Conservation (phyloP, 2,329 filamentous ascomycete genomes). For the Talaromyces islandicus region DNA sequence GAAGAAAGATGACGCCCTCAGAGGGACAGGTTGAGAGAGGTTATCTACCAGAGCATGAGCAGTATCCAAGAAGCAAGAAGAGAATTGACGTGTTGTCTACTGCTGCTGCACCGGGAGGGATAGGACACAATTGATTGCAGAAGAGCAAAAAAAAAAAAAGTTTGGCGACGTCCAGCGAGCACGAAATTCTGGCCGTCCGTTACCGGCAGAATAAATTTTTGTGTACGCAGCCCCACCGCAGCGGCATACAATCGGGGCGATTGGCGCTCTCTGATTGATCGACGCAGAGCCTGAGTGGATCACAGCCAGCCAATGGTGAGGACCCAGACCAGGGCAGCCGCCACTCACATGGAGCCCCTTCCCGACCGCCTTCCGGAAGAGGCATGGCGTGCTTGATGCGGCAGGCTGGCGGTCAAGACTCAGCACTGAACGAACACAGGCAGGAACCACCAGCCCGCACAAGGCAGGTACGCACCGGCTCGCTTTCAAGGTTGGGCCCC, state of each 20-base stretch:
- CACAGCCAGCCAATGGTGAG: neutral
- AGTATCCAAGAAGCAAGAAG: constrained; percentile 21
- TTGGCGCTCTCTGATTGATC: constrained; percentile 17
- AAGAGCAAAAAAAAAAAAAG: constrained; percentile 11
- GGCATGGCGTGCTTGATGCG: neutral
- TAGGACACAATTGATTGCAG: constrained; percentile 10
- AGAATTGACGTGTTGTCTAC: constrained; percentile 14
- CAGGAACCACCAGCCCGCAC: too few species aligned
- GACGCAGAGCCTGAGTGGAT: neutral
- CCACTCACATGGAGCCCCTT: neutral
- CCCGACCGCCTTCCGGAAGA: neutral
- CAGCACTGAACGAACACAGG: neutral
- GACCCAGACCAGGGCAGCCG: neutral
- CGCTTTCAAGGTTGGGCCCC: too few species aligned
- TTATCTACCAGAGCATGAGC: constrained; percentile 35
- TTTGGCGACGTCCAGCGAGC: constrained; percentile 12
- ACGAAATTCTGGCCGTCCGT: constrained; percentile 4
- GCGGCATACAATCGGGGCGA: constrained; percentile 10
- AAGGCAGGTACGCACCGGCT: neutral
- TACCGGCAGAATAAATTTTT: constrained; percentile 19
- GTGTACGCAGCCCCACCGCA: constrained; percentile 12
- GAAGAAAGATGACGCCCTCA: constrained; percentile 25
- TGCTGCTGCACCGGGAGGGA: constrained; percentile 23
- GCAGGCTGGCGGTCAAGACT: neutral
- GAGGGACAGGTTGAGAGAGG: constrained; percentile 28